These are phyloP conservation scores for Leccinum pachyderme DNA, from an alignment of 1,284 basidiomycete species.

Conservation along the genomic window DNA sequence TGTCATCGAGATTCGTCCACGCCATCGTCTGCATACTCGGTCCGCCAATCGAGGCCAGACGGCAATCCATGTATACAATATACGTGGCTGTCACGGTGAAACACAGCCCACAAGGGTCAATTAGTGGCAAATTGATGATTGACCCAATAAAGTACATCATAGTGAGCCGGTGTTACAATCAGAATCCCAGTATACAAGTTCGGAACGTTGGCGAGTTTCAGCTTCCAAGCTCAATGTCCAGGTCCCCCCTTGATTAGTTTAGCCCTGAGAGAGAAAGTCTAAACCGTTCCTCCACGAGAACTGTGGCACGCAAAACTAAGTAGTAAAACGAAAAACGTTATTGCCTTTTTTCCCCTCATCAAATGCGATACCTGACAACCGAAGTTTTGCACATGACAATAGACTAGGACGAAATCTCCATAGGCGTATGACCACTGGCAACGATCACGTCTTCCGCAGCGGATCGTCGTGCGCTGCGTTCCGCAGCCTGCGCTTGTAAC, in stretches of 20 bases:
- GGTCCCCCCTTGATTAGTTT: background rate
- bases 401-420: slow-evolving; percentile 28
- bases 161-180: no score
- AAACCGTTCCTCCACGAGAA: background rate
- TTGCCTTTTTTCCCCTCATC: background rate
- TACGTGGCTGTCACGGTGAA: no score
- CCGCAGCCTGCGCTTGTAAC: slow-evolving; percentile 32
- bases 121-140: no score
- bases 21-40: background rate
- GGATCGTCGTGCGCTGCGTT: slow-evolving; percentile 31
- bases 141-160: no score
- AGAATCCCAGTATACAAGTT: no score
- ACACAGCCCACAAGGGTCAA: no score
- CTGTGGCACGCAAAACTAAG: background rate
- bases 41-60: background rate
- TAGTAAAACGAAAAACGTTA: background rate
- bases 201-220: no score
- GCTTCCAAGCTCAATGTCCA: no score
- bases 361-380: background rate
- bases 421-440: slow-evolving; percentile 33
- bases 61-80: background rate
- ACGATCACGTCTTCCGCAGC: slow-evolving; percentile 34
- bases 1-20: background rate
- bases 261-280: background rate
- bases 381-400: background rate